Evolutionary conservation across 495 filamentous ascomycete species (phyloP).

Genomic region (Penicillium longicatenatum): DNA sequence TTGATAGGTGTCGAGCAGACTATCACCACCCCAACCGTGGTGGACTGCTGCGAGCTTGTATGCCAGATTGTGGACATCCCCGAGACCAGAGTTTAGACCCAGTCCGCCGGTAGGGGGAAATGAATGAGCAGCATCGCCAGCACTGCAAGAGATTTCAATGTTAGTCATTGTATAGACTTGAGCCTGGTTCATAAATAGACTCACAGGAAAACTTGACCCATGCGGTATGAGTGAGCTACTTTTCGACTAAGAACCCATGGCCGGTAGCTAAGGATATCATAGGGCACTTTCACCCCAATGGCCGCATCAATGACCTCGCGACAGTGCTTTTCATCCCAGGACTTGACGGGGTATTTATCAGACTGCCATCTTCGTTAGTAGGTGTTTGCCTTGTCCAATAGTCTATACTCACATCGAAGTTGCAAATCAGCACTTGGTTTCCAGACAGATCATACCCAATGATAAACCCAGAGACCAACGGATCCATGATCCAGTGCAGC

Average conservation of each 20-base stretch:
- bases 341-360: slow-evolving; percentile 35
- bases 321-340: slow-evolving; percentile 37
- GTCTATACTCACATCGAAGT: slow-evolving; percentile 32
- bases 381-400: slow-evolving; percentile 7
- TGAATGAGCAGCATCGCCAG: slow-evolving; percentile 48
- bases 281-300: slow-evolving; percentile 35
- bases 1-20: slow-evolving; percentile 28
- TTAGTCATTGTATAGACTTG: neutral
- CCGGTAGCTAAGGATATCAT: slow-evolving; percentile 38
- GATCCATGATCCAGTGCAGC: slow-evolving; percentile 48
- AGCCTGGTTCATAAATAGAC: slow-evolving; percentile 1
- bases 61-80: slow-evolving; percentile 31
- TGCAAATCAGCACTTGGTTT: slow-evolving; percentile 43
- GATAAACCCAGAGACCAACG: slow-evolving; percentile 40
- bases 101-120: slow-evolving; percentile 30
- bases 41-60: slow-evolving; percentile 33
- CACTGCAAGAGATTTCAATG: slow-evolving; percentile 24
- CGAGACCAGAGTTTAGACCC: slow-evolving; percentile 37
- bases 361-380: neutral
- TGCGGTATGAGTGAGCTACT: slow-evolving; percentile 35
- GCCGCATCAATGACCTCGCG: slow-evolving; percentile 33
- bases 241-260: slow-evolving; percentile 45
- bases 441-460: slow-evolving; percentile 42
- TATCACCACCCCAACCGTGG: slow-evolving; percentile 19
- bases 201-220: slow-evolving; percentile 39